A percentile compares a stretch with the other conserved stretches of the same genome.
Conservation (phyloP, 805 yeast genomes). For the Myxozyma geophila region DNA sequence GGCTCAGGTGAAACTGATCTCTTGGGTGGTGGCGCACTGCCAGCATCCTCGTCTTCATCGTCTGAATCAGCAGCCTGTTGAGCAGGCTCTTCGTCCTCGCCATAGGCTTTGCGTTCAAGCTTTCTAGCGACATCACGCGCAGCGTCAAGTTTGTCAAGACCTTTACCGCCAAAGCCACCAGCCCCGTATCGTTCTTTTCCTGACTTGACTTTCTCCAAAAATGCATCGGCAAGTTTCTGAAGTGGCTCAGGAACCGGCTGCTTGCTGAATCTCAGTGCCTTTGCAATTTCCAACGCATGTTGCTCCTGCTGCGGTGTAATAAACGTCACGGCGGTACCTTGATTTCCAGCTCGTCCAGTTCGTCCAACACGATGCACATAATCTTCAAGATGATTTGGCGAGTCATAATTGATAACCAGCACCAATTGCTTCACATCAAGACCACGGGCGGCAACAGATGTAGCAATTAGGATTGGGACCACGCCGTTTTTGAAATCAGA, state of each 20-base stretch:
- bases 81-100: constrained; percentile 46
- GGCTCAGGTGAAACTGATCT: constrained; percentile 28
- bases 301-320: constrained; percentile 65
- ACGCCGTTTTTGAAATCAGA: constrained; percentile 67
- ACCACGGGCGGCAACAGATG: constrained; percentile 95
- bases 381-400: constrained; percentile 90
- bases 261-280: constrained; percentile 66
- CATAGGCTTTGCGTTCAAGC: constrained; percentile 56
- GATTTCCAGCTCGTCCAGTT: constrained; percentile 88
- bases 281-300: constrained; percentile 68
- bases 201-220: constrained; percentile 61
- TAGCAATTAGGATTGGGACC: constrained; percentile 72
- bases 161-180: constrained; percentile 90
- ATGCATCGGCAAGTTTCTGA: constrained; percentile 56
- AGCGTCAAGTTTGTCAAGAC: constrained; percentile 76
- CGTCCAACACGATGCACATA: constrained; percentile 96
- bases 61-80: constrained; percentile 40
- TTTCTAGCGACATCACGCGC: constrained; percentile 57
- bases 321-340: constrained; percentile 78
- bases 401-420: constrained; percentile 78
- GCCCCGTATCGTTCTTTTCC: constrained; percentile 64
- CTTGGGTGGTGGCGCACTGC: constrained; percentile 28
- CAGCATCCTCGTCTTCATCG: constrained; percentile 39
- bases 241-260: constrained; percentile 59
- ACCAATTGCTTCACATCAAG: constrained; percentile 86